Evolutionary conservation across 78 protist species (phyloP), one percentile per base, ranked within the genome.

Genomic region (Emiliania huxleyi): DNA sequence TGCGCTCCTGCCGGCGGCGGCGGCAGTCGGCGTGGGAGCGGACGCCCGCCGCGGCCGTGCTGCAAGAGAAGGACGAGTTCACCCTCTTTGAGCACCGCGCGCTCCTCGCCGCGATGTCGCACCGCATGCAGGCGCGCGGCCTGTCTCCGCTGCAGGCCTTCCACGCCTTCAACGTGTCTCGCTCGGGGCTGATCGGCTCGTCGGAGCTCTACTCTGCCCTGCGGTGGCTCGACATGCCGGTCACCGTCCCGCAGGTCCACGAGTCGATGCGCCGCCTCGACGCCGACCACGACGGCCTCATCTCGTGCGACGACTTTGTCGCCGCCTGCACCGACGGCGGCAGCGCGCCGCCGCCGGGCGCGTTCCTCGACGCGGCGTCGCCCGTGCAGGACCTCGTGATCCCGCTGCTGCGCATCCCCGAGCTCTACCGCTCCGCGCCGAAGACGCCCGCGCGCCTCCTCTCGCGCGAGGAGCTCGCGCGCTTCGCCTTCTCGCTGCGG

Each of bases 1-100:
- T 81, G 29, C 88, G 88, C 35, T 46, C 18, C 38, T 81, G 88
- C 88, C 46, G 88, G 23, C 88, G 88, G 40, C 88, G 88, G 40
- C 19, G n/a, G 81, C 81, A 71, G 42, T 2, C 18, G n/a, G 33
- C 18, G 42, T 71, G 81, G 81, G 81, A 71, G 81, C 37, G 42
- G 18, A n/a, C 81, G 29, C 2, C 15, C 42, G 81, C 22, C 81
- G 81, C 81, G 18, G 43, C 81, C 42, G 42, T 71, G 37, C 81
- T 71, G 42, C 3, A 15, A 11, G 81, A 71, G 81, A 26, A 5
- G n/a, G 42, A 71, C 81, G 81, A 71, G 81, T 71, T 71, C 42
- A 22, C 81, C 23, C 81, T 71, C 21, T 71, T 71, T 18, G 81
- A 71, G 81, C 81, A 71, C 42, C 81, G 81, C 42, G 81, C 43